phyloP scores from a whole-genome alignment of 805 yeast genomes.

The Myxozyma vanderwaltii region DNA sequence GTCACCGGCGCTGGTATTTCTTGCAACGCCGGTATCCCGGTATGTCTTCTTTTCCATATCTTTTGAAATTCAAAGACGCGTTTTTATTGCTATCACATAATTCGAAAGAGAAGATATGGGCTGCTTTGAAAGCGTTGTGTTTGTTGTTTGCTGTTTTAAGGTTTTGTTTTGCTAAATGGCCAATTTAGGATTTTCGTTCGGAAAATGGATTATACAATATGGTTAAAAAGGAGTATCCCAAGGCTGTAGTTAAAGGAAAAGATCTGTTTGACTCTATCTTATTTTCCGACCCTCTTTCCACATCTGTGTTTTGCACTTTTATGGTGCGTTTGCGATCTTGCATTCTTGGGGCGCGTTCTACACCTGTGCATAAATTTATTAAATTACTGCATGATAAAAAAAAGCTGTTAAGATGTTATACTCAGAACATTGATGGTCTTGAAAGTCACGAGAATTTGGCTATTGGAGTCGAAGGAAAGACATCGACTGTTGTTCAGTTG shows the following conservation, averaged over 20 bases:
- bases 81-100: background rate
- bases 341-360: slow-evolving; percentile 70
- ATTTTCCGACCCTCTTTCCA: slow-evolving; percentile 66
- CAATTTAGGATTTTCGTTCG: slow-evolving; percentile 69
- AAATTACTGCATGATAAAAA: slow-evolving; percentile 59
- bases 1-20: slow-evolving; percentile 87
- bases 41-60: slow-evolving; percentile 23
- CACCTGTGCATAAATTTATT: slow-evolving; percentile 80
- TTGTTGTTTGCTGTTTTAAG: background rate
- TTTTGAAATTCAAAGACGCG: background rate
- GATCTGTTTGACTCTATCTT: slow-evolving; percentile 87
- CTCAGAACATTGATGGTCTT: slow-evolving; percentile 92
- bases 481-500: slow-evolving; percentile 74
- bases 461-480: slow-evolving; percentile 62
- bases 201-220: slow-evolving; percentile 77
- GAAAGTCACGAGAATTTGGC: slow-evolving; percentile 67
- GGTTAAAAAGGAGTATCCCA: slow-evolving; percentile 65
- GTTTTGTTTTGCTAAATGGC: background rate
- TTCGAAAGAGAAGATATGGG: too few species aligned
- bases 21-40: slow-evolving; percentile 94
- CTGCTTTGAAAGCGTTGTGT: background rate
- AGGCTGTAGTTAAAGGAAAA: slow-evolving; percentile 71
- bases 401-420: slow-evolving; percentile 80
- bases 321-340: slow-evolving; percentile 77
- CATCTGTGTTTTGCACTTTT: slow-evolving; percentile 78